Conservation (phyloP, 306 rosid genomes). For the Inga leiocalycina region DNA sequence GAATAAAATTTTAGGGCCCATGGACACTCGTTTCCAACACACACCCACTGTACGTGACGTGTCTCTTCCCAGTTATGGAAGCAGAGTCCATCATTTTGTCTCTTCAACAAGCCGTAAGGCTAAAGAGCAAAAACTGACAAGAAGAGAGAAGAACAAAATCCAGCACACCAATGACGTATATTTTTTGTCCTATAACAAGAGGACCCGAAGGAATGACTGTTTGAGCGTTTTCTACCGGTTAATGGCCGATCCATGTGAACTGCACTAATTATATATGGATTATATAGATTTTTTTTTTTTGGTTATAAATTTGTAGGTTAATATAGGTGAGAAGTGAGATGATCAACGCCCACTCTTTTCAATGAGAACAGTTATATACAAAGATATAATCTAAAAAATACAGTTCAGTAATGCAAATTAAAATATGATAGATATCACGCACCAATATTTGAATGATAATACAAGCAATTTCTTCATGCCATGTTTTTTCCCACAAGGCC, state of each 20-base stretch:
- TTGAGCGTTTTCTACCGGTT: not conserved
- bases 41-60: constrained; percentile 38
- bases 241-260: not conserved
- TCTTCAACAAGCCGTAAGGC: constrained; percentile 34
- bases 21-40: constrained; percentile 37
- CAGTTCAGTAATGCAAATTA: too few species aligned
- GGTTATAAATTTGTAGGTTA: too few species aligned
- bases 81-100: constrained; percentile 49
- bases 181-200: constrained; percentile 9
- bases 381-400: too few species aligned
- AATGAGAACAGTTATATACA: too few species aligned
- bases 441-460: too few species aligned
- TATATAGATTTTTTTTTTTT: too few species aligned
- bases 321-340: not conserved
- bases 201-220: not conserved
- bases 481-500: too few species aligned
- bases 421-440: too few species aligned
- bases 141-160: constrained; percentile 46
- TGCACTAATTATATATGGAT: not conserved
- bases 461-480: too few species aligned
- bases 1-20: constrained; percentile 51
- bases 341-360: not conserved
- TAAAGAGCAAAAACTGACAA: constrained; percentile 36
- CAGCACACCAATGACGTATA: constrained; percentile 39
- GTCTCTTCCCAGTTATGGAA: constrained; percentile 50